A percentile compares a stretch with the other conserved stretches of the same genome.
Conservation (phyloP, 73 alveolate species). For the Durusdinium trenchii region DNA sequence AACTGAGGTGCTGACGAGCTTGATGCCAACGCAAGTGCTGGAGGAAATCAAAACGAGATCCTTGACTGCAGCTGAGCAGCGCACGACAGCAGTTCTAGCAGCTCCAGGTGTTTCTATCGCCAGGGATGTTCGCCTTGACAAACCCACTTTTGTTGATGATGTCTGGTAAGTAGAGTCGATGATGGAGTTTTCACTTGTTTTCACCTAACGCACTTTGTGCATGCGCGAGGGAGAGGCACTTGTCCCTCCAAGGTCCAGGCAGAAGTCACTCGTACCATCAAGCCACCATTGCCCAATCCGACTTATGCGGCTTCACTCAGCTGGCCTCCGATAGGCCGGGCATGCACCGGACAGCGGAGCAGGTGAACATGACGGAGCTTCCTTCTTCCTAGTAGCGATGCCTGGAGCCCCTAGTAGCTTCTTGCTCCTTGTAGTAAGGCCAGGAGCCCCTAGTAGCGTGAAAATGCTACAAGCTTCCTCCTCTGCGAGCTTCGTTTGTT, state of each 20-base stretch:
- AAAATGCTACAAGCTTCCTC: too few relatives aligned
- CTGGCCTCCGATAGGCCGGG: slow-evolving; percentile 69
- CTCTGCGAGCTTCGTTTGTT: too few relatives aligned
- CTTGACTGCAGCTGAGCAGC: background rate
- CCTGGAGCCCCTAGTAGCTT: background rate
- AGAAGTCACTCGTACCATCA: slow-evolving; percentile 9
- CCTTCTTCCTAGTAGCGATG: background rate
- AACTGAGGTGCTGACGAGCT: slow-evolving; percentile 19
- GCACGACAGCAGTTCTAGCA: background rate
- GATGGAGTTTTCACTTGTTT: too few relatives aligned
- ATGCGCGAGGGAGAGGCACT: too few relatives aligned
- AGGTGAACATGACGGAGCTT: background rate
- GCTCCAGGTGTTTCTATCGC: too few relatives aligned
- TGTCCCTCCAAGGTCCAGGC: background rate
- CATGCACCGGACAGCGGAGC: background rate
- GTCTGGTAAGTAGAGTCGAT: too few relatives aligned
- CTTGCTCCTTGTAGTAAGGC: too few relatives aligned
- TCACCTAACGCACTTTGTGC: too few relatives aligned
- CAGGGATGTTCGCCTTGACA: too few relatives aligned
- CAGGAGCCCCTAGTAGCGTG: too few relatives aligned
- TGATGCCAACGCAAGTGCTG: slow-evolving; percentile 68
- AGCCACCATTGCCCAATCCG: slow-evolving; percentile 85
- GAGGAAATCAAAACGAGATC: slow-evolving; percentile 23
- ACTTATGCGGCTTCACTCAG: slow-evolving; percentile 85
- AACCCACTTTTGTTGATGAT: too few relatives aligned